Conservation (phyloP, 208 protist genomes). For the Acanthamoeba lugdunensis region DNA sequence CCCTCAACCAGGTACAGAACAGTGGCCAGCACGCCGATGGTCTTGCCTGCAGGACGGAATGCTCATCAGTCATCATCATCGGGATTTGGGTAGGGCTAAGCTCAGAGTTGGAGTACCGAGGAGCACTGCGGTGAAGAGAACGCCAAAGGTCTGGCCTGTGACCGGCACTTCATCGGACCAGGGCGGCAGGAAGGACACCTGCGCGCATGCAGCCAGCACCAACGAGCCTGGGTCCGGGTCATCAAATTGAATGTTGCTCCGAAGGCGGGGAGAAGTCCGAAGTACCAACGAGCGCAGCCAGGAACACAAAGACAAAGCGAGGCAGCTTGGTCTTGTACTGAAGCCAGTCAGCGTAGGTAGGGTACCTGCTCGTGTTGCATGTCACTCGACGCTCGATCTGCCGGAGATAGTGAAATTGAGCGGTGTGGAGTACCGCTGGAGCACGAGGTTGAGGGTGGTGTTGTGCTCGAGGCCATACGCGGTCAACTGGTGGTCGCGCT, state of each 20-base stretch:
- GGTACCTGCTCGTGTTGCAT: not conserved
- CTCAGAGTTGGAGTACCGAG: not conserved
- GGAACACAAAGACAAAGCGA: constrained; percentile 48
- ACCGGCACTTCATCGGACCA: constrained; percentile 40
- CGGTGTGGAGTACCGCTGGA: not conserved
- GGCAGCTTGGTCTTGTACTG: constrained; percentile 63
- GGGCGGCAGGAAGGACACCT: constrained; percentile 47
- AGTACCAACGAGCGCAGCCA: constrained; percentile 38
- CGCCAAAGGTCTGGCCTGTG: constrained; percentile 62
- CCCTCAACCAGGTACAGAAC: constrained; percentile 50
- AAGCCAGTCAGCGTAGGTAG: constrained; percentile 59
- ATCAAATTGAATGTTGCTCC: not conserved
- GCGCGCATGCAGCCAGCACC: constrained; percentile 32
- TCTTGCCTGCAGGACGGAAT: constrained; percentile 6
- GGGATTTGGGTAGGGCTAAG: not conserved
- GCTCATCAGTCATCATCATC: no score
- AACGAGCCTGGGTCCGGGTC: not conserved
- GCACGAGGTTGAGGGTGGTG: constrained; percentile 27
- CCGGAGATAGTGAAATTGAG: not conserved
- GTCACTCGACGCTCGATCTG: no score
- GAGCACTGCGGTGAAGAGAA: constrained; percentile 1
- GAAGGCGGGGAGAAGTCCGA: not conserved
- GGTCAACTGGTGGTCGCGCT: not conserved
- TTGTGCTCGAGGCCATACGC: not conserved
- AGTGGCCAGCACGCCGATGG: constrained; percentile 45